Evolutionary conservation across 345 rosid species (phyloP).

Genomic region (Linum lewisii): DNA sequence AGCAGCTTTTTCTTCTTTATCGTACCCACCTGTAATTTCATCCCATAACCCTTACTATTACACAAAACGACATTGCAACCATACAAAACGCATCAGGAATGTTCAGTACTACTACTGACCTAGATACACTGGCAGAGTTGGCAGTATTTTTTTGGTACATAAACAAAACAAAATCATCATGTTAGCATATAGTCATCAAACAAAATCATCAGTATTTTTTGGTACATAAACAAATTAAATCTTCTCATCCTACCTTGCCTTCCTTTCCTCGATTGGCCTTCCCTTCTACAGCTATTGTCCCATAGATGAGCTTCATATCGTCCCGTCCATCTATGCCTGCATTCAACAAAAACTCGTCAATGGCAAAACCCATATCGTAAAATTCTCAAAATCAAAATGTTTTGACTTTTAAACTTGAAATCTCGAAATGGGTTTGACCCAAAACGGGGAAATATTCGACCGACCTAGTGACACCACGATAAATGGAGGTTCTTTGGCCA

Average conservation of each 20-base stretch:
- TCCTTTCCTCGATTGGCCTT: conserved; percentile 99
- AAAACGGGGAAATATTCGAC: neutral
- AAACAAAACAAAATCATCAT: conserved; percentile 6
- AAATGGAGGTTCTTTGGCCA: conserved; percentile 94
- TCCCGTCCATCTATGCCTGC: conserved; percentile 98
- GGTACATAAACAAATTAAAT: no score
- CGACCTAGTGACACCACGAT: conserved; percentile 96
- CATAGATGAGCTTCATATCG: conserved; percentile 99
- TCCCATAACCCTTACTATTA: no score
- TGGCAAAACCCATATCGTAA: no score
- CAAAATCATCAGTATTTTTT: no score
- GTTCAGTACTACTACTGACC: conserved; percentile 38
- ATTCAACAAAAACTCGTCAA: no score
- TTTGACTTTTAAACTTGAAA: no score
- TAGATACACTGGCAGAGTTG: conserved; percentile 61
- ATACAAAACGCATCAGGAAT: neutral
- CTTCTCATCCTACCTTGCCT: conserved; percentile 99
- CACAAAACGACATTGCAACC: no score
- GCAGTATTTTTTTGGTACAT: conserved; percentile 11
- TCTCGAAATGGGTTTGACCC: no score
- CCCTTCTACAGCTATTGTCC: conserved; percentile 99
- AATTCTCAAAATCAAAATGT: no score
- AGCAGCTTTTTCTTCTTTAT: conserved; percentile 99
- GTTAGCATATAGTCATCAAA: conserved; percentile 15
- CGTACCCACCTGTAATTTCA: conserved; percentile 74